Evolutionary conservation across 495 filamentous ascomycete species (phyloP), one percentile per base, ranked within the genome.

Genomic region (Penicillium tannophilum): DNA sequence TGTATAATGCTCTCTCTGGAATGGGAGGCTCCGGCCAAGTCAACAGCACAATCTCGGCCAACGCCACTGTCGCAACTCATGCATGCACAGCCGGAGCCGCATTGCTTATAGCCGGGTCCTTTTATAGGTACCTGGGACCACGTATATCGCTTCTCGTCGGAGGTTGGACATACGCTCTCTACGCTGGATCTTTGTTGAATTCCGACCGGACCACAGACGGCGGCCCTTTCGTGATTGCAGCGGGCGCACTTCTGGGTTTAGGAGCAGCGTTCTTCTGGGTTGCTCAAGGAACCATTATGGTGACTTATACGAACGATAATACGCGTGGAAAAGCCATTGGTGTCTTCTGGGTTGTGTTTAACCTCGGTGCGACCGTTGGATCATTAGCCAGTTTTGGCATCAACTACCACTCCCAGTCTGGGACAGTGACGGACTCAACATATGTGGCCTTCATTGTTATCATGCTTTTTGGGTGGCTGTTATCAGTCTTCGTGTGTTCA

Each of bases 1-100:
- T 86, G 83, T 93, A 90, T 79, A 95, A 94, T 76, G 91, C 83
- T 11, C 67, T 85, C 48, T 71, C 72, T 35, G 83, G 83, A 36
- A 72, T 86, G 12, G 83, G 83, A 52, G 83, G 83, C 44, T 82
- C 76, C 9, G 83, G 83, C 46, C 78, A 83, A 64, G 71, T 76
- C 24, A 46, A 75, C 36, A 61, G 71, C 44, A 72, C 74, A 6
- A 73, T 77, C 10, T 67, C 75, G 14, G 73, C 73, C 36, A 77
- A 78, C 60, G 71, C 77, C 4, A 76, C 55, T 8, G 76, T 79
- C 16, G 76, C 77, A 11, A 58, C 77, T 1, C 61, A 76, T n/a
- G 61, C 76, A 39, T 66, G 69, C 11, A 77, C 70, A 5, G 74
- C 76, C 0, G 76, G 53, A 6, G 75, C 75, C 10, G 75, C 76